These are phyloP conservation scores for Kwoniella botswanensis DNA, from an alignment of 768 basidiomycete genomes.

Conservation along the genomic window DNA sequence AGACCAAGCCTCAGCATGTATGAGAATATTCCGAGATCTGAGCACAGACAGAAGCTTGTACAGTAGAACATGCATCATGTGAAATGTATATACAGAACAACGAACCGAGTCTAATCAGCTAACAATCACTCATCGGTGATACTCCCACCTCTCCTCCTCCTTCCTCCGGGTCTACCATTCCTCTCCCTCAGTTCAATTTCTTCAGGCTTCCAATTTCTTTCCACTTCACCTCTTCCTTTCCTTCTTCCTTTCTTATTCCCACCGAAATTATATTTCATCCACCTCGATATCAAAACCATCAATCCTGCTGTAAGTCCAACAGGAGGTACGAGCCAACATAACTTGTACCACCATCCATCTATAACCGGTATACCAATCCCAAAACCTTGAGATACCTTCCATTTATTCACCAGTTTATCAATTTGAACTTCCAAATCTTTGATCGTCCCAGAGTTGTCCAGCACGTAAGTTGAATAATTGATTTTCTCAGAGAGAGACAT, in stretches of 20 bases:
- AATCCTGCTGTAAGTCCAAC: conserved; percentile 58
- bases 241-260: conserved; percentile 39
- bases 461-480: conserved; percentile 77
- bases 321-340: conserved; percentile 64
- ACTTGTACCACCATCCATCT: conserved; percentile 59
- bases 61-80: too few relatives aligned
- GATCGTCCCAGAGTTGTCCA: conserved; percentile 84
- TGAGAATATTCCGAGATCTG: too few relatives aligned
- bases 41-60: too few relatives aligned
- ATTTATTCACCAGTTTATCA: conserved; percentile 61
- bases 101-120: neutral
- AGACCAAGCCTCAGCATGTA: too few relatives aligned
- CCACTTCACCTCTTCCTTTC: conserved; percentile 44
- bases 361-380: conserved; percentile 14
- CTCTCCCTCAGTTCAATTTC: conserved; percentile 53
- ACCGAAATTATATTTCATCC: conserved; percentile 22
- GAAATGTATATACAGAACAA: too few relatives aligned
- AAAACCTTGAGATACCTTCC: conserved; percentile 54
- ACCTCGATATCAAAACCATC: conserved; percentile 40
- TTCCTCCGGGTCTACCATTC: conserved; percentile 12
- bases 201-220: conserved; percentile 15
- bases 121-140: neutral
- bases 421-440: conserved; percentile 70
- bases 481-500: conserved; percentile 78
- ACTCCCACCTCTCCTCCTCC: conserved; percentile 4